Evolutionary conservation across 148 eudicot species (phyloP).

Genomic region (Chenopodium album): DNA sequence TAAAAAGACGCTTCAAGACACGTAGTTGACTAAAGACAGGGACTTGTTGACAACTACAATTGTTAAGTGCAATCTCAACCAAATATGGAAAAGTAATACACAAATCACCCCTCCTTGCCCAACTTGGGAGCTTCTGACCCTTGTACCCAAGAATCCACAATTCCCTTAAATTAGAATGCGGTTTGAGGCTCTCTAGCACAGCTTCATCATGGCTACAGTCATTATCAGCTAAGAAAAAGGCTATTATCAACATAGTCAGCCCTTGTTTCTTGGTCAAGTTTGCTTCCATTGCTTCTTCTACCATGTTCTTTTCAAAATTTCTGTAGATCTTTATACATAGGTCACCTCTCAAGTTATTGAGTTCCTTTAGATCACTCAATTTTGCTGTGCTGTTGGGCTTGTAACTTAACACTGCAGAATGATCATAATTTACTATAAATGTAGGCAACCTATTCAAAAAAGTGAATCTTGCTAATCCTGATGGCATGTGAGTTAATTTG

Average conservation of each 20-base stretch:
- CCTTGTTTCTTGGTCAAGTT: too few species aligned
- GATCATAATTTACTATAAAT: too few species aligned
- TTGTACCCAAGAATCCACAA: too few species aligned
- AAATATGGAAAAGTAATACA: background rate
- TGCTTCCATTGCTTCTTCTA: background rate
- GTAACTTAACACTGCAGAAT: too few species aligned
- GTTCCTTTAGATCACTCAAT: conserved; percentile 13
- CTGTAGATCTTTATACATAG: background rate
- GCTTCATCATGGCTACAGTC: too few species aligned
- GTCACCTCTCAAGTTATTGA: background rate
- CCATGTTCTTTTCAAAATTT: background rate
- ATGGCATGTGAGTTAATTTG: too few species aligned
- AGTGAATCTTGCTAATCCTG: too few species aligned
- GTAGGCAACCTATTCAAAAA: too few species aligned
- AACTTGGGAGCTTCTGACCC: background rate
- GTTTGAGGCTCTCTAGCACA: too few species aligned
- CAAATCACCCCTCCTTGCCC: background rate
- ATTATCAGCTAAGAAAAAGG: too few species aligned
- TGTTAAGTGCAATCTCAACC: background rate
- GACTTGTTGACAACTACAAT: background rate
- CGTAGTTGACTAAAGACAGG: conserved; percentile 19
- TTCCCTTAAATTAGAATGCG: too few species aligned
- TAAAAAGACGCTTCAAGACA: background rate
- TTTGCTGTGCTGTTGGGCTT: background rate
- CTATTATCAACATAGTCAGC: too few species aligned